Conservation (phyloP, 768 basidiomycete genomes). For the Amanita rubescens region DNA sequence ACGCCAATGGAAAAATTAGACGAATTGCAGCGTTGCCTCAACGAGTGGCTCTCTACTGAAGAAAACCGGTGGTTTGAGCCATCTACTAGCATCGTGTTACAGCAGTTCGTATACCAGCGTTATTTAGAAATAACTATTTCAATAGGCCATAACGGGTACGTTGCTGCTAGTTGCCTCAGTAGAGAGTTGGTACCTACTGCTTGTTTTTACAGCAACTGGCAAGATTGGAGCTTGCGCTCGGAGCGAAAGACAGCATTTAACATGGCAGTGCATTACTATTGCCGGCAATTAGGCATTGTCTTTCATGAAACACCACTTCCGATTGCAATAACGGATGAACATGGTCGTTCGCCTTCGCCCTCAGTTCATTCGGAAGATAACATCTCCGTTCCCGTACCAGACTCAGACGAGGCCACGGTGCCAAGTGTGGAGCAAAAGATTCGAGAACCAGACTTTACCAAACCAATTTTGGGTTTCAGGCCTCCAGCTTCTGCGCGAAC, state of each 20-base stretch:
- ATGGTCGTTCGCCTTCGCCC: conserved; percentile 12
- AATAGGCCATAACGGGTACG: conserved; percentile 48
- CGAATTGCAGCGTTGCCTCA: conserved; percentile 55
- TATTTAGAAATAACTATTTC: conserved; percentile 63
- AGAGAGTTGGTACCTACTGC: neutral
- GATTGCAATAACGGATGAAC: conserved; percentile 34
- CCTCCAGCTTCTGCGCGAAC: conserved; percentile 33
- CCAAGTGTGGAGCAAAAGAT: conserved; percentile 7
- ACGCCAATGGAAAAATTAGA: conserved; percentile 70
- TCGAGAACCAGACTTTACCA: conserved; percentile 22
- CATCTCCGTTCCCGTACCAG: conserved; percentile 4
- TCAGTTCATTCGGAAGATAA: conserved; percentile 6
- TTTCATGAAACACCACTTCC: conserved; percentile 57
- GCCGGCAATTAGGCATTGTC: conserved; percentile 58
- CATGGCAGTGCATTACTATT: conserved; percentile 69
- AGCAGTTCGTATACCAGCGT: conserved; percentile 58
- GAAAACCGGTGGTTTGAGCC: conserved; percentile 77
- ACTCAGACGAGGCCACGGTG: conserved; percentile 4
- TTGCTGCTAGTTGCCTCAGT: neutral
- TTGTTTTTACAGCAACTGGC: conserved; percentile 20
- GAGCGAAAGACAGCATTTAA: conserved; percentile 71
- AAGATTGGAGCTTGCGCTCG: conserved; percentile 53
- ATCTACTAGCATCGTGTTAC: conserved; percentile 53
- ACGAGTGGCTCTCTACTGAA: conserved; percentile 72
- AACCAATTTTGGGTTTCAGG: conserved; percentile 38